Conservation (phyloP, 495 filamentous ascomycete genomes). For the Oleoguttula mirabilis region DNA sequence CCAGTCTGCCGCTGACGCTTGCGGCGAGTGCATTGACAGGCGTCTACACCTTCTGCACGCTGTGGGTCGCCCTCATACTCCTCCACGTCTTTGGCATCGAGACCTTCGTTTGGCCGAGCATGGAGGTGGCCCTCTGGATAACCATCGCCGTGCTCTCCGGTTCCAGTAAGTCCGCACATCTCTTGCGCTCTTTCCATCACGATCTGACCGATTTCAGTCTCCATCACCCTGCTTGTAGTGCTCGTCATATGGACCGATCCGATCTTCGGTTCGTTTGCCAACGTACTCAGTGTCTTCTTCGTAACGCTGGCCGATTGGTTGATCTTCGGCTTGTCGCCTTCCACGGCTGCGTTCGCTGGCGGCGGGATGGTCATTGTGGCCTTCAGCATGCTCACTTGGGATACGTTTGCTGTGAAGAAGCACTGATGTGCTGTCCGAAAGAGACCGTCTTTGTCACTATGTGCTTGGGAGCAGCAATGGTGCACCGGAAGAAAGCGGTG, state of each 20-base stretch:
- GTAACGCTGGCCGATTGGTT: constrained; percentile 19
- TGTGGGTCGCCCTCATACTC: constrained; percentile 12
- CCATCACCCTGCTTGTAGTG: constrained; percentile 14
- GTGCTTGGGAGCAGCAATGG: too few species aligned
- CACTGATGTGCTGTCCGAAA: too few species aligned
- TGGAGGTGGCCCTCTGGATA: constrained; percentile 11
- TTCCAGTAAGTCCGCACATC: constrained; percentile 3
- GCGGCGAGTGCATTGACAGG: constrained; percentile 16
- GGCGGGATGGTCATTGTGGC: constrained; percentile 17
- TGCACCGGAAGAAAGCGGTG: too few species aligned
- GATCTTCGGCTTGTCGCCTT: constrained; percentile 16
- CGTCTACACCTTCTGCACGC: constrained; percentile 16
- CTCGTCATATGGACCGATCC: constrained; percentile 20
- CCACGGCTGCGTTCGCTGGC: constrained; percentile 15
- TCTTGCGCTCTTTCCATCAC: neutral
- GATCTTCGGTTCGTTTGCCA: constrained; percentile 18
- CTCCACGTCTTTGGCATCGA: constrained; percentile 16
- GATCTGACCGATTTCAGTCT: constrained; percentile 8
- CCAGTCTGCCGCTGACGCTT: constrained; percentile 14
- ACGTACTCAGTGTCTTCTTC: constrained; percentile 18
- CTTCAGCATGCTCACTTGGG: constrained; percentile 14
- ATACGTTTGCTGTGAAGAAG: constrained; percentile 15
- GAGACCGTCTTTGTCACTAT: too few species aligned
- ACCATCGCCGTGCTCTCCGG: constrained; percentile 12
- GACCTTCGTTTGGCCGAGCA: constrained; percentile 14